phyloP scores from a whole-genome alignment of 2,329 filamentous ascomycete genomes.

The Hyphodiscus sp. region DNA sequence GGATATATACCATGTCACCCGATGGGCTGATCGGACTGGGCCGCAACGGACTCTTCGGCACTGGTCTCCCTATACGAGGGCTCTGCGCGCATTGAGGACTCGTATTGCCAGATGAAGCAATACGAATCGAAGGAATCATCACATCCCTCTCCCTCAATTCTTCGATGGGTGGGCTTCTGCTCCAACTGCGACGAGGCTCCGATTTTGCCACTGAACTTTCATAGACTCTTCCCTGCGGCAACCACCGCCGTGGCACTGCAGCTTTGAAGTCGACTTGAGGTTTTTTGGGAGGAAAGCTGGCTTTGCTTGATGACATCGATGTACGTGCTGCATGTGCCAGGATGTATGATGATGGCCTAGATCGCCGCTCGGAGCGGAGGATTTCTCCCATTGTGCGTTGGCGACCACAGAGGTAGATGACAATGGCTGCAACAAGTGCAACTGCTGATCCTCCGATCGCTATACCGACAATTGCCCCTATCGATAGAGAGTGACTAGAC shows the following conservation, averaged over 20 bases:
- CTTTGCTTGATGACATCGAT: background rate
- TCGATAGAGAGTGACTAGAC: slow-evolving; percentile 7
- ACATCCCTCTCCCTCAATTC: slow-evolving; percentile 3
- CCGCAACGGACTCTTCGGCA: background rate
- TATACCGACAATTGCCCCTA: slow-evolving; percentile 23
- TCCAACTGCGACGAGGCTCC: slow-evolving; percentile 10
- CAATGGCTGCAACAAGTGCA: slow-evolving; percentile 10
- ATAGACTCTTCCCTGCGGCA: background rate
- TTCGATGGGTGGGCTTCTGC: slow-evolving; percentile 11
- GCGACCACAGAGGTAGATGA: slow-evolving; percentile 23
- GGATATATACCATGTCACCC: background rate
- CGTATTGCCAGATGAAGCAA: background rate
- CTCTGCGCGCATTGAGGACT: slow-evolving; percentile 2
- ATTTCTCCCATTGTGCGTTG: slow-evolving; percentile 21
- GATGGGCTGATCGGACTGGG: slow-evolving; percentile 5
- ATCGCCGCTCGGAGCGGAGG: slow-evolving; percentile 7
- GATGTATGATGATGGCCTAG: slow-evolving; percentile 4
- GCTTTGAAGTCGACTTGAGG: slow-evolving; percentile 4
- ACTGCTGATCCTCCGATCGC: slow-evolving; percentile 19
- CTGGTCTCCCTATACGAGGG: slow-evolving; percentile 1
- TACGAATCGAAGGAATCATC: slow-evolving; percentile 1
- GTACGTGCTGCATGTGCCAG: background rate
- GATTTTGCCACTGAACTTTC: slow-evolving; percentile 5
- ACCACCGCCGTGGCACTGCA: background rate
- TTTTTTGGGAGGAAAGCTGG: slow-evolving; percentile 3